These are phyloP conservation scores for Vitis riparia DNA, from an alignment of 164 flowering plant species.

Conservation along the genomic window DNA sequence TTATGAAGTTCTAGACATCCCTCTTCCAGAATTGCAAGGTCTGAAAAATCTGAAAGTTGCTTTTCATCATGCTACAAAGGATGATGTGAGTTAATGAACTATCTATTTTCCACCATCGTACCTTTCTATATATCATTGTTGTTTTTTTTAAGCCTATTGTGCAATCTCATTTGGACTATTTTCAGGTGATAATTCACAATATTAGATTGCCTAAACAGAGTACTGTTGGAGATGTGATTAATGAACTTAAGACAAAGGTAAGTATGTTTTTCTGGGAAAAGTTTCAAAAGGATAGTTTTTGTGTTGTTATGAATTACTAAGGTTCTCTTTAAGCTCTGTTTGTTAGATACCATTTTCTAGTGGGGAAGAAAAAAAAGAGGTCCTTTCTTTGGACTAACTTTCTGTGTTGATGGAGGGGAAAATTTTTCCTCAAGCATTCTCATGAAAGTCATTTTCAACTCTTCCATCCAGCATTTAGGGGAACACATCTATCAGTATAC, in stretches of 20 bases:
- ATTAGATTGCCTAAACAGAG: conserved; percentile 90
- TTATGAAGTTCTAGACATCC: conserved; percentile 93
- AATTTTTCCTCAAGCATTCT: not conserved
- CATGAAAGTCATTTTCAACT: not conserved
- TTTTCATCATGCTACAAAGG: conserved; percentile 80
- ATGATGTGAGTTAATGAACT: conserved; percentile 50
- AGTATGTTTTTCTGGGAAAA: not conserved
- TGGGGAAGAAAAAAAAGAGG: no score
- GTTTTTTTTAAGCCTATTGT: not conserved
- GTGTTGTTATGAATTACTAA: not conserved
- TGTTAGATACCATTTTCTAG: not conserved
- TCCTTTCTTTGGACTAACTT: no score
- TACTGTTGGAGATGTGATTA: conserved; percentile 86
- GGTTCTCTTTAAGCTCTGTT: not conserved
- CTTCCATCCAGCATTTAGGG: not conserved
- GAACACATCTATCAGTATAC: not conserved
- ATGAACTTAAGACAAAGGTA: conserved; percentile 82
- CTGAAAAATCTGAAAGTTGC: conserved; percentile 88
- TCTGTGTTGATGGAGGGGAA: not conserved
- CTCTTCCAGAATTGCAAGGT: conserved; percentile 91
- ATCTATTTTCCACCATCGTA: not conserved
- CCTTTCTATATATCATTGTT: not conserved
- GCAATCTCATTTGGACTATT: conserved; percentile 10
- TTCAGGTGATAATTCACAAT: conserved; percentile 74
- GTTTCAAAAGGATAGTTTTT: not conserved